These are phyloP conservation scores for Rhodotorula sp. DNA, from an alignment of 1,284 basidiomycete genomes.

Conservation along the genomic window DNA sequence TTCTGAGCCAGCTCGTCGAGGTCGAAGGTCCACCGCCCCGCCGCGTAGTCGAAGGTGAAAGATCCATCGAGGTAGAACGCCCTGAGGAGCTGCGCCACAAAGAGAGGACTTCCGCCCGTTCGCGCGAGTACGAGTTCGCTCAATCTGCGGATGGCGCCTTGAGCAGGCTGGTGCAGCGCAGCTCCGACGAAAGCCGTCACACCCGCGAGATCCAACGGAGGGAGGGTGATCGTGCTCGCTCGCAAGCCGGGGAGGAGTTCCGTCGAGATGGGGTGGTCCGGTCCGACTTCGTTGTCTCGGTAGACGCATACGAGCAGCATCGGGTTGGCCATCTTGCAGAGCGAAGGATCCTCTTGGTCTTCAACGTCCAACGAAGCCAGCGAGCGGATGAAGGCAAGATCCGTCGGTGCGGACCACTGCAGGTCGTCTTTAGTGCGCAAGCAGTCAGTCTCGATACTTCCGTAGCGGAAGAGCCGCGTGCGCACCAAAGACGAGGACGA, in stretches of 20 bases:
- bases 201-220: slow-evolving; percentile 21
- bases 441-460: no score
- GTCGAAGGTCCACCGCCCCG: slow-evolving; percentile 29
- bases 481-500: slow-evolving; percentile 36
- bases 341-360: slow-evolving; percentile 6
- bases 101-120: not conserved
- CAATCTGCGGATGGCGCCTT: not conserved
- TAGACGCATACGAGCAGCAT: slow-evolving; percentile 32
- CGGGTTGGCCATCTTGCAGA: slow-evolving; percentile 22
- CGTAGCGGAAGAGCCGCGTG: no score
- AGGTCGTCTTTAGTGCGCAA: slow-evolving; percentile 22
- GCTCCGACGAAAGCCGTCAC: slow-evolving; percentile 23
- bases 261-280: slow-evolving; percentile 33
- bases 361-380: slow-evolving; percentile 14
- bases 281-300: slow-evolving; percentile 37
- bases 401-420: slow-evolving; percentile 32
- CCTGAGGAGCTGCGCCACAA: slow-evolving; percentile 30
- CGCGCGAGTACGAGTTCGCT: slow-evolving; percentile 13
- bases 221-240: slow-evolving; percentile 14
- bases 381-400: slow-evolving; percentile 34
- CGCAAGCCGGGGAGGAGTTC: slow-evolving; percentile 16
- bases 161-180: slow-evolving; percentile 15
- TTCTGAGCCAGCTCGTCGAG: slow-evolving; percentile 30
- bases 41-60: slow-evolving; percentile 31
- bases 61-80: slow-evolving; percentile 35